A percentile compares a stretch with the other conserved stretches of the same genome.
These are phyloP conservation scores for Wallacemonas collosoma DNA, from an alignment of 208 protist species.

Conservation along the genomic window DNA sequence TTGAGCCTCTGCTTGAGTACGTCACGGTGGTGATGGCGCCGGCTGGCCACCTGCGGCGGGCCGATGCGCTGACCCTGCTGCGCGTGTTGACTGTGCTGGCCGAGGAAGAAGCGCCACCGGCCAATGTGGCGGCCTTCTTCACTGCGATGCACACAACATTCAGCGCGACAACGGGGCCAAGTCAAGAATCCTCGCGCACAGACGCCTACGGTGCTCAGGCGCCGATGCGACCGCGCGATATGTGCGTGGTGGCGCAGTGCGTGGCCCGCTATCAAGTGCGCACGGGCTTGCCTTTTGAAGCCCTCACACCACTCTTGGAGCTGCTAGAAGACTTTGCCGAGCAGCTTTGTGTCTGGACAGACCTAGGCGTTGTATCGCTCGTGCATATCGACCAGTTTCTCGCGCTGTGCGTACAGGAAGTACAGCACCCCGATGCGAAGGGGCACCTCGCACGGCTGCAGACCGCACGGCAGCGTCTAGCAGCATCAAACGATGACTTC, in stretches of 20 bases:
- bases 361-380: constrained; percentile 53
- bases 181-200: too few species aligned
- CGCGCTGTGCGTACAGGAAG: constrained; percentile 35
- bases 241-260: constrained; percentile 46
- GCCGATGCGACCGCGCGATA: constrained; percentile 57
- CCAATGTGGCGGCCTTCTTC: constrained; percentile 24
- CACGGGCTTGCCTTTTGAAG: constrained; percentile 55
- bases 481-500: background rate
- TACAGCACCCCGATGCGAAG: constrained; percentile 54
- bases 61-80: constrained; percentile 35
- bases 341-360: constrained; percentile 40
- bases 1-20: constrained; percentile 54
- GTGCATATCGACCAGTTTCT: constrained; percentile 52
- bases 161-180: background rate
- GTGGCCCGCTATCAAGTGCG: constrained; percentile 42
- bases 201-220: background rate
- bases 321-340: constrained; percentile 64
- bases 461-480: constrained; percentile 23
- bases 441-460: constrained; percentile 36
- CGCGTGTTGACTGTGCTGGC: constrained; percentile 18
- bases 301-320: constrained; percentile 44
- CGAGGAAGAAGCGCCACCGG: constrained; percentile 25
- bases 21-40: constrained; percentile 25
- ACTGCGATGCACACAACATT: constrained; percentile 2
- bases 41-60: constrained; percentile 22